Evolutionary conservation across 2,329 filamentous ascomycete species (phyloP).

Genomic region (Penicillium sp.): DNA sequence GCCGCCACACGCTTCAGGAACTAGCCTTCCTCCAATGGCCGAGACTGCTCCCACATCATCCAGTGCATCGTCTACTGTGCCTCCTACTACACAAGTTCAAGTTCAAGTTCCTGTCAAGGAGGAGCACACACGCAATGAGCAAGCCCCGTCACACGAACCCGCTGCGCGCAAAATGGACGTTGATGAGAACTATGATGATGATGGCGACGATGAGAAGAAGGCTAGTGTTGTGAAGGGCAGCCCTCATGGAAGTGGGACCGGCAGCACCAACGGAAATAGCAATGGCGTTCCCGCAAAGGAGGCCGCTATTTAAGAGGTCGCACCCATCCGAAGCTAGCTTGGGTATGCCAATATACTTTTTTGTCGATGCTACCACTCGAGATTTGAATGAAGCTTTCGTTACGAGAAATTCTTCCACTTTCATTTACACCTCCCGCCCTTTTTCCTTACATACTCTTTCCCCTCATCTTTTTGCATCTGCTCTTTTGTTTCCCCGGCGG

Average conservation of each 20-base stretch:
- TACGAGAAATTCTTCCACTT: conserved; percentile 14
- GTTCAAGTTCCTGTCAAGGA: conserved; percentile 62
- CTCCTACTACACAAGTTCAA: conserved; percentile 56
- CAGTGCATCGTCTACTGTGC: conserved; percentile 48
- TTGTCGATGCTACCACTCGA: conserved; percentile 1
- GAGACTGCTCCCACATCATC: conserved; percentile 47
- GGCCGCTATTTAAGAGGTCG: conserved; percentile 29
- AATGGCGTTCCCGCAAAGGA: conserved; percentile 40
- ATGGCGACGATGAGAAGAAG: conserved; percentile 78
- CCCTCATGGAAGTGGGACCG: conserved; percentile 37
- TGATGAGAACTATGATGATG: conserved; percentile 96
- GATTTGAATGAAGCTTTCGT: conserved; percentile 20
- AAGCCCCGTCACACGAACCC: conserved; percentile 70
- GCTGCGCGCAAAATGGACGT: conserved; percentile 95
- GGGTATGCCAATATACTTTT: not conserved
- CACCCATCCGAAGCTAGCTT: not conserved
- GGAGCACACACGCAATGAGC: conserved; percentile 56
- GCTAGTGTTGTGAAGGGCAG: conserved; percentile 40
- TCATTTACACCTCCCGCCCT: conserved; percentile 18
- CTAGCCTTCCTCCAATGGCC: conserved; percentile 63
- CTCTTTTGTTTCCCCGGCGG: conserved; percentile 17
- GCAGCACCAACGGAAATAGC: conserved; percentile 32
- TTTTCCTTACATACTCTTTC: conserved; percentile 13
- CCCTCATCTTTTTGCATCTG: conserved; percentile 12
- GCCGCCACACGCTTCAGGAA: conserved; percentile 53